Percentiles rank a stretch among this genome's conserved stretches.
These are phyloP conservation scores for Ophiostoma sp. DNA, from an alignment of 2,329 filamentous ascomycete genomes.

Conservation along the genomic window DNA sequence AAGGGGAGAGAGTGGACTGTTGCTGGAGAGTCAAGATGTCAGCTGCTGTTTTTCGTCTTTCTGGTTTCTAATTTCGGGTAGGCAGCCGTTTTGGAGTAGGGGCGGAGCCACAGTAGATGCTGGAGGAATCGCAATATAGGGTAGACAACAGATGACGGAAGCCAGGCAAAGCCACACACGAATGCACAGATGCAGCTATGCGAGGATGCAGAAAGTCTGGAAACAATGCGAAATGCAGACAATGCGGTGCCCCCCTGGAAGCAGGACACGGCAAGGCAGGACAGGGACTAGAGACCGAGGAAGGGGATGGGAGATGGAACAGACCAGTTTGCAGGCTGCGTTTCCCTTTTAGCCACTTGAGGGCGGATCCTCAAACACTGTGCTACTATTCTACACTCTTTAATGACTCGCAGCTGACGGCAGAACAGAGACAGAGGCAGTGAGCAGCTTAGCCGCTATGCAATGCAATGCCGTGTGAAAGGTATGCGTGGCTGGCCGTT, in stretches of 20 bases:
- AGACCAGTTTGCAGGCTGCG: slow-evolving; percentile 20
- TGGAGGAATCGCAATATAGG: not conserved
- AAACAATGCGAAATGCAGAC: slow-evolving; percentile 17
- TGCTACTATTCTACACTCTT: too few relatives aligned
- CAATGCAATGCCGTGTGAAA: not conserved
- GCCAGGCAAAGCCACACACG: not conserved
- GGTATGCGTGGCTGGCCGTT: not conserved
- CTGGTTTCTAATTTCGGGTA: slow-evolving; percentile 19
- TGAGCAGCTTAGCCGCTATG: not conserved
- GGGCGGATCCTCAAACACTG: slow-evolving; percentile 23
- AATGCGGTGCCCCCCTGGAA: slow-evolving; percentile 6
- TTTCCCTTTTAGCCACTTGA: slow-evolving; percentile 15
- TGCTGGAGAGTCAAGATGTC: slow-evolving; percentile 20
- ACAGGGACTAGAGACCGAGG: not conserved
- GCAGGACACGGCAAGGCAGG: not conserved
- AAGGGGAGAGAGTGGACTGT: slow-evolving; percentile 15
- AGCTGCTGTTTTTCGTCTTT: slow-evolving; percentile 14
- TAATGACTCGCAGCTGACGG: not conserved
- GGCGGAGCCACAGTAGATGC: slow-evolving; percentile 12
- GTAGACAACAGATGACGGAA: not conserved
- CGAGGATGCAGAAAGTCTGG: slow-evolving; percentile 3
- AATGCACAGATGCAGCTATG: not conserved
- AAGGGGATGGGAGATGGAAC: slow-evolving; percentile 12
- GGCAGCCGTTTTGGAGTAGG: slow-evolving; percentile 22
- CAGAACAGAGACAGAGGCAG: not conserved